Evolutionary conservation across 257 asterid genomes (phyloP).

Genomic region (Leonotis leonurus): DNA sequence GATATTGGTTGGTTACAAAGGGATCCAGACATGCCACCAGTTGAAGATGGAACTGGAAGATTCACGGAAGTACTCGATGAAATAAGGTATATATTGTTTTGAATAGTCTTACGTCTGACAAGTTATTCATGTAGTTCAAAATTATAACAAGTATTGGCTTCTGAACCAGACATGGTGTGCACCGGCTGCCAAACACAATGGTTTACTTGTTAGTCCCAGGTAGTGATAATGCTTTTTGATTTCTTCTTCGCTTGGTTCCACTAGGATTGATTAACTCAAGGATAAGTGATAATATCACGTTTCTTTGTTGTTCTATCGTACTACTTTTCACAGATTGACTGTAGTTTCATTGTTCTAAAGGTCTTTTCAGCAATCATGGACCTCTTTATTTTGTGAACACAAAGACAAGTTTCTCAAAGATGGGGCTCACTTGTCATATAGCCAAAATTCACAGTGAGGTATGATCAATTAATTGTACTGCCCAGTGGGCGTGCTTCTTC

Average conservation of each 20-base stretch:
- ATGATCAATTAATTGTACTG: not conserved
- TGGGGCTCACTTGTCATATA: constrained; percentile 95
- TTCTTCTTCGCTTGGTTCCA: constrained; percentile 9
- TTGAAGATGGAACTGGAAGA: constrained; percentile 79
- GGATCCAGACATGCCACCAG: constrained; percentile 76
- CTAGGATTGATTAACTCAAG: not conserved
- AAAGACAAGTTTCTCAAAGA: constrained; percentile 71
- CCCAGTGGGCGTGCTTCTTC: constrained; percentile 4
- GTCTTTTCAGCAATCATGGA: constrained; percentile 75
- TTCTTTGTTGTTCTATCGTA: not conserved
- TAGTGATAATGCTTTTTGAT: constrained; percentile 25
- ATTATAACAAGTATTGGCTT: constrained; percentile 16
- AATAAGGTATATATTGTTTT: constrained; percentile 45
- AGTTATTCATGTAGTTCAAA: constrained; percentile 1
- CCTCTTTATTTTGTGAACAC: constrained; percentile 76
- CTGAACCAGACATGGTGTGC: constrained; percentile 84
- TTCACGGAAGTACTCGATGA: constrained; percentile 71
- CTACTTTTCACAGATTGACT: not conserved
- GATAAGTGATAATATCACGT: not conserved
- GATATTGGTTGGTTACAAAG: constrained; percentile 94
- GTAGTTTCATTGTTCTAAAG: constrained; percentile 19
- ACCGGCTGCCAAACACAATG: constrained; percentile 72
- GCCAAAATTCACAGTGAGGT: constrained; percentile 68
- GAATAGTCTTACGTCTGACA: constrained; percentile 4
- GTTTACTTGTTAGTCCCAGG: constrained; percentile 97